phyloP scores from a whole-genome alignment of 306 rosid genomes.

The Medicago lupulina region DNA sequence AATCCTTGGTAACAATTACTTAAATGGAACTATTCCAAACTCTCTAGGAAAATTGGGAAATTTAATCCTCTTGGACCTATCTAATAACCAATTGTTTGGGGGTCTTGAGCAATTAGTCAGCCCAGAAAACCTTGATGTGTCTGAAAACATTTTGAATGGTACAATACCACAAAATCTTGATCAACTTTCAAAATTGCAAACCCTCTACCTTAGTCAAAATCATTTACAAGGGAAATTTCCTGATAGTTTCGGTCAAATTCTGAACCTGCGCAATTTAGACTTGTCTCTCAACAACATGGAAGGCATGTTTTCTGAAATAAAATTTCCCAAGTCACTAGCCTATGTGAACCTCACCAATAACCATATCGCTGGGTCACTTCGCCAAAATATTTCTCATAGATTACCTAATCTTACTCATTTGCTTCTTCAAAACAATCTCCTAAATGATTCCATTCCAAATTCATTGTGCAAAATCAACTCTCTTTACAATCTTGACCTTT shows the following conservation, averaged over 20 bases:
- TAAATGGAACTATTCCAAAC: too few relatives aligned
- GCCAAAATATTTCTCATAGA: conserved; percentile 6
- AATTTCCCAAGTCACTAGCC: background rate
- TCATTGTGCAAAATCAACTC: conserved; percentile 34
- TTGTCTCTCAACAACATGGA: conserved; percentile 8
- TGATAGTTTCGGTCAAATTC: background rate
- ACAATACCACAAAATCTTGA: conserved; percentile 34
- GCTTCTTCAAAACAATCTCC: conserved; percentile 34
- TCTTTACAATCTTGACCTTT: conserved; percentile 41
- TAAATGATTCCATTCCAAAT: conserved; percentile 34
- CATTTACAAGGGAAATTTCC: conserved; percentile 39
- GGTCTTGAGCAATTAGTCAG: conserved; percentile 36
- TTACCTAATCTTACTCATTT: conserved; percentile 30
- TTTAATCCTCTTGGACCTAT: too few relatives aligned
- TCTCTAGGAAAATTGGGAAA: too few relatives aligned
- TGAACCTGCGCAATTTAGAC: conserved; percentile 4
- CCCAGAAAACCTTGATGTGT: conserved; percentile 17
- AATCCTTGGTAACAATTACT: too few relatives aligned
- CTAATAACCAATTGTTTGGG: too few relatives aligned
- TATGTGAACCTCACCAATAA: conserved; percentile 31
- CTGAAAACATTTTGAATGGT: conserved; percentile 21
- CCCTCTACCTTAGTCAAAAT: conserved; percentile 10
- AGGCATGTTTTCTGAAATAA: conserved; percentile 10
- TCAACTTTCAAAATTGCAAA: background rate
- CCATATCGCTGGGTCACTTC: conserved; percentile 26